Conservation (phyloP, 129 eudicot species). For the Flaveria bidentis region DNA sequence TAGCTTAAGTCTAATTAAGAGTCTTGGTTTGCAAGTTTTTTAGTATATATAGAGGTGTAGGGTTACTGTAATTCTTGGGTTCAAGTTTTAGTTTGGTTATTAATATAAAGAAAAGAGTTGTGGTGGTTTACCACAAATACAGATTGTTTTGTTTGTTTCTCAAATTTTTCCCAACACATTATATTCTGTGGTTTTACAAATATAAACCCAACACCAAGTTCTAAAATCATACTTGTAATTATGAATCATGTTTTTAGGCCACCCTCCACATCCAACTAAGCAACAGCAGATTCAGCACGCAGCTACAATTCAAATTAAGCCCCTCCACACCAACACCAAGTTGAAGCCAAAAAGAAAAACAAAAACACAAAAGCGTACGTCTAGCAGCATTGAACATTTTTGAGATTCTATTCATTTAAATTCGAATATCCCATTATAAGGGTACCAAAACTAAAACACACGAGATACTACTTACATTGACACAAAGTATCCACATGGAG, state of each 20-base stretch:
- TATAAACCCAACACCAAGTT: constrained; percentile 5
- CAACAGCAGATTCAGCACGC: not conserved
- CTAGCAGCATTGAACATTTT: constrained; percentile 10
- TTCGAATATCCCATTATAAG: not conserved
- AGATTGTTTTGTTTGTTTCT: too few species aligned
- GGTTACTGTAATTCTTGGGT: too few species aligned
- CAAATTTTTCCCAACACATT: not conserved
- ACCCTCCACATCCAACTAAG: not conserved
- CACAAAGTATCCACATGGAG: not conserved
- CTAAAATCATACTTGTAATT: not conserved
- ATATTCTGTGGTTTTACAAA: constrained; percentile 11
- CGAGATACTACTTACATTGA: constrained; percentile 29
- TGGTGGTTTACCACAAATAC: too few species aligned
- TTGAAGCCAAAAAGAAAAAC: not conserved
- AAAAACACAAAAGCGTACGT: not conserved
- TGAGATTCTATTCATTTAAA: constrained; percentile 6
- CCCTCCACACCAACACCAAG: constrained; percentile 7
- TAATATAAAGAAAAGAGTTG: too few species aligned
- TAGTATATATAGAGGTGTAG: too few species aligned
- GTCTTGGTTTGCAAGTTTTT: too few species aligned
- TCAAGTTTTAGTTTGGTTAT: too few species aligned
- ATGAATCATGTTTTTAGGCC: not conserved
- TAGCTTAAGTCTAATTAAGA: too few species aligned
- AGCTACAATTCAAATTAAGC: constrained; percentile 4
- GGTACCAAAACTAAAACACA: not conserved